Percentiles rank a stretch among this genome's conserved stretches.
Evolutionary conservation across 805 yeast genomes (phyloP).

Genomic region (Candida qinlingensis): DNA sequence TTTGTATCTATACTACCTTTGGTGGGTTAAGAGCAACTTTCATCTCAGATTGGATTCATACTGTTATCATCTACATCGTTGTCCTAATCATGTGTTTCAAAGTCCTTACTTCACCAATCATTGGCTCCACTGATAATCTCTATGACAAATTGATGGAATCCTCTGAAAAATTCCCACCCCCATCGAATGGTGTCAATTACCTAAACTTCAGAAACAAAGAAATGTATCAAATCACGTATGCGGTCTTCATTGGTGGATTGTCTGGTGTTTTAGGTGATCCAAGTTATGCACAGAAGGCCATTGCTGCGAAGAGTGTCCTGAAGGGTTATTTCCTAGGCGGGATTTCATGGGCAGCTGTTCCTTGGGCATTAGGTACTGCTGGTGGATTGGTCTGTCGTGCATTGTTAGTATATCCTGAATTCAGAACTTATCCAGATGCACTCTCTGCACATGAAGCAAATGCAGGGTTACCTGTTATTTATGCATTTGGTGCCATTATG

Average conservation of each 20-base stretch:
- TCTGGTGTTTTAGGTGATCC: conserved; percentile 33
- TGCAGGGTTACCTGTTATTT: conserved; percentile 58
- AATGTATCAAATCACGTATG: conserved; percentile 27
- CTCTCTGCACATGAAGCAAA: conserved; percentile 34
- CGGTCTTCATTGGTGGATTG: conserved; percentile 29
- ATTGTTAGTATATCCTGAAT: conserved; percentile 27
- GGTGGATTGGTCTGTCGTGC: conserved; percentile 35
- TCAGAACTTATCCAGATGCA: conserved; percentile 36
- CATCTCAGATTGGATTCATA: conserved; percentile 46
- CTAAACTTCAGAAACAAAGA: conserved; percentile 29
- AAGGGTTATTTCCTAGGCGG: conserved; percentile 35
- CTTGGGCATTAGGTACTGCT: conserved; percentile 31
- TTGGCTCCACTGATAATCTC: conserved; percentile 42
- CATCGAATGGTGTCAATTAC: conserved; percentile 27
- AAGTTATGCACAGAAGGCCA: conserved; percentile 36
- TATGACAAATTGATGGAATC: conserved; percentile 36
- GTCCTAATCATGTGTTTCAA: conserved; percentile 30
- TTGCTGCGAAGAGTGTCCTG: conserved; percentile 35
- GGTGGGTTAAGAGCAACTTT: conserved; percentile 52
- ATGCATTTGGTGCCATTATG: conserved; percentile 56
- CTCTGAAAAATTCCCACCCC: conserved; percentile 26
- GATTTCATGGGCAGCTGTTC: conserved; percentile 33
- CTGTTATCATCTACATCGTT: conserved; percentile 39
- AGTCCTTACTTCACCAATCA: conserved; percentile 31
- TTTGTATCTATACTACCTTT: conserved; percentile 42